phyloP scores from a whole-genome alignment of 2,329 filamentous ascomycete species.

The Pseudogymnoascus sp. region DNA sequence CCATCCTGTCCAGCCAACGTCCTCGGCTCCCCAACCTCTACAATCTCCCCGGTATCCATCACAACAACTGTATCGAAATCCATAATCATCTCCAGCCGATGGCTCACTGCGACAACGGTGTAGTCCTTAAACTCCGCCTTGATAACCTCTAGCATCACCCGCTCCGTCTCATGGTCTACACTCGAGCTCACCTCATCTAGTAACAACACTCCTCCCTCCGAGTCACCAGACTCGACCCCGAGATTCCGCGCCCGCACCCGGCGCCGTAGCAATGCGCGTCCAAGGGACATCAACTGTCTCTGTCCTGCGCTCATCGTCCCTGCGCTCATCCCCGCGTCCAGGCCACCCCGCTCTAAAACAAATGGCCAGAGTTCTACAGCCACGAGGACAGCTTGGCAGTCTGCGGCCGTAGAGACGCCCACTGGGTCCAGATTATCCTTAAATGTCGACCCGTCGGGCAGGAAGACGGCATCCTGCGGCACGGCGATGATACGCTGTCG shows the following conservation, averaged over 20 bases:
- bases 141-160: conserved; percentile 20
- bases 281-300: conserved; percentile 40
- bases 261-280: conserved; percentile 26
- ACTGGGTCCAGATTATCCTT: conserved; percentile 37
- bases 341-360: conserved; percentile 28
- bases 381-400: conserved; percentile 11
- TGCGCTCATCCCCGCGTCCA: conserved; percentile 27
- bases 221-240: conserved; percentile 16
- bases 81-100: conserved; percentile 25
- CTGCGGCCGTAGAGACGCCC: conserved; percentile 20
- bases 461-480: conserved; percentile 46
- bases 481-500: conserved; percentile 43
- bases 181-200: conserved; percentile 26
- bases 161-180: conserved; percentile 20
- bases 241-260: conserved; percentile 19
- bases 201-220: conserved; percentile 24
- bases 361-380: conserved; percentile 12
- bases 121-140: conserved; percentile 20
- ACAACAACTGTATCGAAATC: conserved; percentile 26
- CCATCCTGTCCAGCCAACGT: conserved; percentile 8
- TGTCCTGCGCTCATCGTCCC: conserved; percentile 36
- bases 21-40: conserved; percentile 12
- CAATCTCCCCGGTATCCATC: conserved; percentile 20
- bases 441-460: conserved; percentile 36
- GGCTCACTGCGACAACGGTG: conserved; percentile 26